Conservation (phyloP, 2,329 filamentous ascomycete genomes). For the Paecilomyces sp. region DNA sequence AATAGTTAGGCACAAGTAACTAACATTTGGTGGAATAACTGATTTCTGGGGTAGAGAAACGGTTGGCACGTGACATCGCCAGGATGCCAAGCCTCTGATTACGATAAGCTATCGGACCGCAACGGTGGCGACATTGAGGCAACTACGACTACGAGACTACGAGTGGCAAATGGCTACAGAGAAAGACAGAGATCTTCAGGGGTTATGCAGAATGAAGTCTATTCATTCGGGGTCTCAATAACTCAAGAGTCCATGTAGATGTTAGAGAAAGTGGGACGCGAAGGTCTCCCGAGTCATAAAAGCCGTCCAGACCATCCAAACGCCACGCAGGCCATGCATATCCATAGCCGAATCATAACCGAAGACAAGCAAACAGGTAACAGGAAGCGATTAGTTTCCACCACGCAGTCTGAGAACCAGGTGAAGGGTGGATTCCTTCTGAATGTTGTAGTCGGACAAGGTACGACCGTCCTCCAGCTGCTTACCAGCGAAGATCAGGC, state of each 20-base stretch:
- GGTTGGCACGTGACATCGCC: not conserved
- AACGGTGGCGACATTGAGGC: not conserved
- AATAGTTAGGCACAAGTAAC: not conserved
- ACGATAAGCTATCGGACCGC: not conserved
- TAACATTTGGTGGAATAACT: not conserved
- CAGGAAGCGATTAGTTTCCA: constrained; percentile 29
- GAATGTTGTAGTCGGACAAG: constrained; percentile 48
- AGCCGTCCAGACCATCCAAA: constrained; percentile 25
- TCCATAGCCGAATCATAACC: constrained; percentile 18
- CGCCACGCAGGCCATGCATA: constrained; percentile 28
- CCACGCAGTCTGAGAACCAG: constrained; percentile 56
- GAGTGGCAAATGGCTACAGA: not conserved
- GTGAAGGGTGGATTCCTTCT: constrained; percentile 59
- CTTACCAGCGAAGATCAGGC: constrained; percentile 64
- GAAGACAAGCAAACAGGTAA: constrained; percentile 8
- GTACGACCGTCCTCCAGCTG: constrained; percentile 50
- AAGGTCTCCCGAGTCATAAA: constrained; percentile 11
- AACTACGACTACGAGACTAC: not conserved
- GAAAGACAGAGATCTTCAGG: not conserved
- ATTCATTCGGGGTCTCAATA: not conserved
- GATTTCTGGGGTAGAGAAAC: not conserved
- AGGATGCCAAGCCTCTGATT: not conserved
- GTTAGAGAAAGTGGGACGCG: constrained; percentile 14
- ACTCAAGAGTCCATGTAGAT: not conserved
- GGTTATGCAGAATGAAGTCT: constrained; percentile 1